Conservation (phyloP, 306 rosid species). For the Acacia melanoxylon region DNA sequence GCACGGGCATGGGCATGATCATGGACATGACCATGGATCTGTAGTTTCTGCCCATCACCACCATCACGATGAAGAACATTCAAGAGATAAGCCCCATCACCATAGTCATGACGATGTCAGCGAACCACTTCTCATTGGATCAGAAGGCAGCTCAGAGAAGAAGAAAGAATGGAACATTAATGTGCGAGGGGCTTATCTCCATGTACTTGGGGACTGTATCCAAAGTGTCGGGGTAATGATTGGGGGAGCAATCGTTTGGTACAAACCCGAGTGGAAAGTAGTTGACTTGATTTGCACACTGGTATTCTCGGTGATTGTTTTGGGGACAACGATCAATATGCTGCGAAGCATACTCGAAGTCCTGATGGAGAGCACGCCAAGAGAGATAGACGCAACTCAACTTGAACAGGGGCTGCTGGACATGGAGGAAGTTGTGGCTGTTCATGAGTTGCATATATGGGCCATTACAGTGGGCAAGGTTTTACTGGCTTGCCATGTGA, state of each 20-base stretch:
- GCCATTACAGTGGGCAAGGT: conserved; percentile 79
- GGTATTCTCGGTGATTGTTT: conserved; percentile 59
- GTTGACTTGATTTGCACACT: conserved; percentile 75
- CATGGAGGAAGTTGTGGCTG: conserved; percentile 75
- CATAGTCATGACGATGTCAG: conserved; percentile 39
- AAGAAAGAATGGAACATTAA: conserved; percentile 57
- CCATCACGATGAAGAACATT: conserved; percentile 25
- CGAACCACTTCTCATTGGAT: conserved; percentile 51
- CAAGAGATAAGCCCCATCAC: conserved; percentile 45
- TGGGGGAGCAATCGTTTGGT: conserved; percentile 79
- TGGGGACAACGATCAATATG: conserved; percentile 72
- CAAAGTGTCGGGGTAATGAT: conserved; percentile 86
- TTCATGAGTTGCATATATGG: conserved; percentile 85
- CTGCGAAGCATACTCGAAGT: conserved; percentile 72
- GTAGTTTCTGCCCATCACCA: conserved; percentile 46
- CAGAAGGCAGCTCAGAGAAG: conserved; percentile 36
- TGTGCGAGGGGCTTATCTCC: conserved; percentile 78
- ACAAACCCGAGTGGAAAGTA: conserved; percentile 62
- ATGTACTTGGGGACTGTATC: conserved; percentile 74
- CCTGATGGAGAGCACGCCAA: conserved; percentile 78
- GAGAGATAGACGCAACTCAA: conserved; percentile 71
- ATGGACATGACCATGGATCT: conserved; percentile 35
- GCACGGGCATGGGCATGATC: conserved; percentile 44
- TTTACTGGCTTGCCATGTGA: conserved; percentile 79
- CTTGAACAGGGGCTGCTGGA: conserved; percentile 62